Evolutionary conservation across 139 green algal species (phyloP), one percentile per base, ranked within the genome.

Genomic region (Chlamydomonas incerta): DNA sequence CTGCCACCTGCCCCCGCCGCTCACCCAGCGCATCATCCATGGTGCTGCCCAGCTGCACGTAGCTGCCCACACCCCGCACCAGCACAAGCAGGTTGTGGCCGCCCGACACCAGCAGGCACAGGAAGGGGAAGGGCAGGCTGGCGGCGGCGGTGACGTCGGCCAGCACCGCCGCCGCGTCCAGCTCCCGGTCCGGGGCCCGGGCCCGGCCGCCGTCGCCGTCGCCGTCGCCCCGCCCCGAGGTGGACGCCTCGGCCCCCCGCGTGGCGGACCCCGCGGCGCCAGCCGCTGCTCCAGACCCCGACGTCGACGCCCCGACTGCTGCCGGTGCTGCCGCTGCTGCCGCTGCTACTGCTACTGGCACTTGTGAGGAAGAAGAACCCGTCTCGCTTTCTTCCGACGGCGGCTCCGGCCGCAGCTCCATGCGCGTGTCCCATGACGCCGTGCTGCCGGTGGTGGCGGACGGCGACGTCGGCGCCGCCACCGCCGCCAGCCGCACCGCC

Each of bases 31-130:
- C 96, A 72, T 99, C 97, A 77, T 99, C 97, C 63, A 99, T 76
- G 0, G 96, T 98, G 26, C 93, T 93, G 1, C 97, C 97, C 77
- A 99, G 92, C 88, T 98, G 93, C 46, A 95, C 91, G 89, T 99
- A 99, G 26, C 90, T 55, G 3, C 97, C 97, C 14, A 99, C 91
- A 0, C 95, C 95, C 29, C 72, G 91, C 62, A 96, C 96, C 55
- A 99, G 79, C 70, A 99, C 83, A 82, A 99, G 87, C 83, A 99
- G 89, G 91, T 99, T 99, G 93, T 99, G 97, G 2, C 97, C 97
- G 0, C 94, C 97, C 18, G 94, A 98, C 20, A 98, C 94, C 47
- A 99, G 94, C 84, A 99, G 88, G 86, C 95, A 98, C 34, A 99
- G 90, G 87, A 98, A 99, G 0, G 97, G 97, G 82, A 99, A 99